Conservation (phyloP, 345 rosid species). For the Eucalyptus paniculata region DNA sequence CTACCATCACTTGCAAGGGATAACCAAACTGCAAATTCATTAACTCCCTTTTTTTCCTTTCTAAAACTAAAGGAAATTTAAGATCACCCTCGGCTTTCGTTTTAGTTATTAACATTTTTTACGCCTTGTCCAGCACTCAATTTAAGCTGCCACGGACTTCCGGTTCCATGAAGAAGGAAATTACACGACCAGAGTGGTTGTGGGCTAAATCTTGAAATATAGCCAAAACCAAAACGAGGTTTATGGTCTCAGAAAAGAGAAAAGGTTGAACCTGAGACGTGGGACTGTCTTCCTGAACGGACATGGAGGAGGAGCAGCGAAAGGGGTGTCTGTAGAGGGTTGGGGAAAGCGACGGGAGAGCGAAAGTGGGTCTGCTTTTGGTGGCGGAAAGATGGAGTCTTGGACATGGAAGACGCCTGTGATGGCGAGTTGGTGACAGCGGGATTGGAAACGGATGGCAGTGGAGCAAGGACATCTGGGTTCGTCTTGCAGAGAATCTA, state of each 20-base stretch:
- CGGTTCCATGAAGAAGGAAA: not conserved
- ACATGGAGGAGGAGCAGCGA: conserved; percentile 39
- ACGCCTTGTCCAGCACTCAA: not conserved
- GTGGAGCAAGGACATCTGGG: not conserved
- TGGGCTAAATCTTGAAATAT: not conserved
- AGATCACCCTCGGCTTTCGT: not conserved
- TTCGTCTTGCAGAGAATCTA: not conserved
- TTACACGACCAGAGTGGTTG: not conserved
- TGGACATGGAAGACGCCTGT: not conserved
- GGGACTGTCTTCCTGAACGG: conserved; percentile 21
- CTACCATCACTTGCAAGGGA: not conserved
- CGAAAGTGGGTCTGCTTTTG: not conserved
- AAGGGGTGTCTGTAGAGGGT: not conserved
- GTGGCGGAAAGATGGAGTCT: not conserved
- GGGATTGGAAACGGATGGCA: not conserved
- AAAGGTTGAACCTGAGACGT: conserved; percentile 33
- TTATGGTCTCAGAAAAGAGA: not conserved
- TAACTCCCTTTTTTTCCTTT: not conserved
- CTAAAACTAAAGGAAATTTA: not conserved
- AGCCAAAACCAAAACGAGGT: not conserved
- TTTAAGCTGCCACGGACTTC: not conserved
- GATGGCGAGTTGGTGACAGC: not conserved
- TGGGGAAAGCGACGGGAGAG: not conserved
- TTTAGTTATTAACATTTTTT: not conserved
- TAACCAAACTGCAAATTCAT: not conserved